phyloP scores from a whole-genome alignment of 1,284 basidiomycete genomes.

The Pascua sp. region DNA sequence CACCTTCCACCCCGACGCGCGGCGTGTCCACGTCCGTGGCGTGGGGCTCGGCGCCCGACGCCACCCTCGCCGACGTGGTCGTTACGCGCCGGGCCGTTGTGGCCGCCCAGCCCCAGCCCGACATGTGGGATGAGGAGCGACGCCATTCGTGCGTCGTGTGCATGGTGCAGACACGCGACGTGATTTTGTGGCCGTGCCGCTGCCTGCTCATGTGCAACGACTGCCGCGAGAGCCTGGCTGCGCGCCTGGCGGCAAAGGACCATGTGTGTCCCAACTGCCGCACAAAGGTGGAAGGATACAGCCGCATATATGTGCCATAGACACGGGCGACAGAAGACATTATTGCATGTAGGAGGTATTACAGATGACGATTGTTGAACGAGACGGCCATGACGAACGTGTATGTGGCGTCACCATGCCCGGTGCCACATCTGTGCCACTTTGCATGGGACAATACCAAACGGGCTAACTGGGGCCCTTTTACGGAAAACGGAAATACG shows the following conservation, averaged over 20 bases:
- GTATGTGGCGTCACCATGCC: too few relatives aligned
- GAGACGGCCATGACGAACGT: too few relatives aligned
- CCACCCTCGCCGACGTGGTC: conserved; percentile 19
- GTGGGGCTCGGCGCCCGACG: not conserved
- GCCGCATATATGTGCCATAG: conserved; percentile 41
- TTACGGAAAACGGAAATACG: too few relatives aligned
- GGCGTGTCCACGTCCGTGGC: not conserved
- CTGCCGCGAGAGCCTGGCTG: conserved; percentile 45
- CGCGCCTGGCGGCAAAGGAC: conserved; percentile 36
- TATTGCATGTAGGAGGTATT: too few relatives aligned
- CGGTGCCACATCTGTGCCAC: too few relatives aligned
- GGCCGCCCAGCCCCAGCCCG: conserved; percentile 4
- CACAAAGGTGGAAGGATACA: conserved; percentile 41
- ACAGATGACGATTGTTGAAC: too few relatives aligned
- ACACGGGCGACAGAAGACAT: not conserved
- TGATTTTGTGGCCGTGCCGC: conserved; percentile 47
- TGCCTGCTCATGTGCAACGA: conserved; percentile 46
- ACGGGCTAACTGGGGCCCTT: too few relatives aligned
- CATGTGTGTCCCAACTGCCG: conserved; percentile 43
- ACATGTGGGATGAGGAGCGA: conserved; percentile 44
- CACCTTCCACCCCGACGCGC: not conserved
- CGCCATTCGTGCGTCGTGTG: conserved; percentile 44
- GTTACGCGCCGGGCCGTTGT: conserved; percentile 17
- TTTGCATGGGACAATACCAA: too few relatives aligned
- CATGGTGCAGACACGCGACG: conserved; percentile 42